phyloP scores from a whole-genome alignment of 768 basidiomycete genomes.

The Phaffia australis region DNA sequence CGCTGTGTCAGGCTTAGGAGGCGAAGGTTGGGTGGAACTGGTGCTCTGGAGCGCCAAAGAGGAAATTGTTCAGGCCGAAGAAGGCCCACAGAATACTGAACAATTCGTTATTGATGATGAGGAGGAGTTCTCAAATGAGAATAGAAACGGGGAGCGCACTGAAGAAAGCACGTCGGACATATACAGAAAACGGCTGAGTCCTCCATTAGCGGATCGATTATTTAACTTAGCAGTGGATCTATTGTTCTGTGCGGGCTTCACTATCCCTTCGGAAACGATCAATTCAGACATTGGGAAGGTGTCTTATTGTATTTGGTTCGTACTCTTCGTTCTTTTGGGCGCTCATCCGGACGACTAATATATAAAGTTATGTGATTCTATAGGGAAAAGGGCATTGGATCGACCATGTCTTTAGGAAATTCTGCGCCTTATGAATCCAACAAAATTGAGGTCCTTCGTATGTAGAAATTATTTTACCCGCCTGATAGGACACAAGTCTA shows the following conservation, averaged over 20 bases:
- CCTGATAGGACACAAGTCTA: no score
- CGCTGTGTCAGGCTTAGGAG: constrained; percentile 6
- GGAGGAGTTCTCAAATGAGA: constrained; percentile 77
- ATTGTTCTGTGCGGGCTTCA: constrained; percentile 88
- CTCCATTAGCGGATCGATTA: constrained; percentile 70
- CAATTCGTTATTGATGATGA: constrained; percentile 11
- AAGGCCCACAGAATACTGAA: neutral
- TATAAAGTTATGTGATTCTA: constrained; percentile 18
- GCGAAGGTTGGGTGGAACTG: constrained; percentile 53
- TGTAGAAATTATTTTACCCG: constrained; percentile 13
- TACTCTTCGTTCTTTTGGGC: constrained; percentile 3
- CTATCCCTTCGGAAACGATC: constrained; percentile 49
- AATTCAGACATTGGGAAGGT: constrained; percentile 33
- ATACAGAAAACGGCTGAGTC: constrained; percentile 45
- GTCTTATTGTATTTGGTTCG: constrained; percentile 72
- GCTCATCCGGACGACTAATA: neutral
- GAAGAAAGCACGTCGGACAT: neutral
- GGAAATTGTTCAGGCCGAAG: constrained; percentile 40
- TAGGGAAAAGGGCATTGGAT: constrained; percentile 94
- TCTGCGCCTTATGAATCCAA: constrained; percentile 58
- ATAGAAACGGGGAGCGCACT: constrained; percentile 49
- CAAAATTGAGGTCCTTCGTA: constrained; percentile 76
- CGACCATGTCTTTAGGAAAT: constrained; percentile 60
- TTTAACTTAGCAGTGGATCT: constrained; percentile 73
- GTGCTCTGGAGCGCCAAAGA: constrained; percentile 69